Evolutionary conservation across 441 rosid genomes (phyloP).

Genomic region (Melianthus villosus): DNA sequence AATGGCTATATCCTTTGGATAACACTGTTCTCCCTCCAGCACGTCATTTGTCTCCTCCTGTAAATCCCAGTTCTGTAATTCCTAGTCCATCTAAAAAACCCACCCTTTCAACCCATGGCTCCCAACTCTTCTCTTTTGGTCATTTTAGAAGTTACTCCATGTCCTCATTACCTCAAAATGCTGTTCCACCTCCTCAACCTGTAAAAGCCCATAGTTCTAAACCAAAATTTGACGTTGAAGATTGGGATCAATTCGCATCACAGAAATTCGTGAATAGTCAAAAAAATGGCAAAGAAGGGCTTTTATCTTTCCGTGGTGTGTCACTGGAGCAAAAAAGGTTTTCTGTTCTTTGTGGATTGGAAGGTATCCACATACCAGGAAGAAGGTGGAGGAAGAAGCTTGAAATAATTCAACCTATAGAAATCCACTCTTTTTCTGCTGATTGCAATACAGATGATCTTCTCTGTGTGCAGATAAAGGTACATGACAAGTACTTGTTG

Average conservation of each 20-base stretch:
- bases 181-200: constrained; percentile 36
- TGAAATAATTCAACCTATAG: constrained; percentile 80
- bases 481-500: no score
- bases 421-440: constrained; percentile 68
- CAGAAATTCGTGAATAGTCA: constrained; percentile 29
- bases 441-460: constrained; percentile 92
- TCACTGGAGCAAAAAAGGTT: constrained; percentile 73
- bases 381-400: constrained; percentile 91
- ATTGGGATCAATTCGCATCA: constrained; percentile 54
- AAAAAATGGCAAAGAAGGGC: constrained; percentile 39
- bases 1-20: constrained; percentile 91
- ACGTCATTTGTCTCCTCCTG: constrained; percentile 42
- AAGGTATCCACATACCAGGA: constrained; percentile 87
- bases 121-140: constrained; percentile 77
- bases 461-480: constrained; percentile 94
- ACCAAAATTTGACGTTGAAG: constrained; percentile 63
- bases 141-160: constrained; percentile 92
- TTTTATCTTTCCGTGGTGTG: constrained; percentile 77
- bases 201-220: constrained; percentile 54
- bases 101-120: no score
- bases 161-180: constrained; percentile 82
- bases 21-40: constrained; percentile 43
- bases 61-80: constrained; percentile 26
- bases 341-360: constrained; percentile 90
- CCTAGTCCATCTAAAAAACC: no score